Base-by-base conservation (phyloP, 192 early-diverging fungal genomes). In the Oehlia diaphana region DNA sequence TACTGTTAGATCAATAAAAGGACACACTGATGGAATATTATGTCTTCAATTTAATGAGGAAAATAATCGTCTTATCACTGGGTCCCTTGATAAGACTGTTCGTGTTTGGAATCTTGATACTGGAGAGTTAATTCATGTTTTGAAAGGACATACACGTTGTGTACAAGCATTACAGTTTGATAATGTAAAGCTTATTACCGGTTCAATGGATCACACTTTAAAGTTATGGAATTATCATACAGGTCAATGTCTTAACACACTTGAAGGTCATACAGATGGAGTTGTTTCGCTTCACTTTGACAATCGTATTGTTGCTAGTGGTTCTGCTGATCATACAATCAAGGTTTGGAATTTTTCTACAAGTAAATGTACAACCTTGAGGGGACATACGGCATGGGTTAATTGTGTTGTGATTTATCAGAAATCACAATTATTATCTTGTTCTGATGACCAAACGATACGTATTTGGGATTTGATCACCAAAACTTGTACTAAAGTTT, bases 81-180 rank as follows among this genome's bases (percentile, higher is more conserved):
- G 95, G 42, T 96, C 94, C 8, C 95, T 95, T 80, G 97, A 98
- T 81, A 88, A 91, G 81, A 94, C 94, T 2, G 88, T 95, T 67
- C 90, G 93, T 44, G 91, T 96, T 33, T 97, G 96, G 96, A 91
- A 98, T 81, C 82, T 93, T 2, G 92, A 96, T 70, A 94, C 95
- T 0, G 91, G 94, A n/a, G 91, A 92, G 79, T 88, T 92, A 65
- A 85, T 97, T 23, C 90, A 91, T 33, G 88, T 91, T 9, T 87
- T 98, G 2, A 88, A 84, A 1, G 97, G 97, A n/a, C 97, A 98
- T 83, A 92, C 91, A 2, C 87, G 92, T 62, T 92, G 93, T 67
- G 93, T 99, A 4, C 91, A 94, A 14, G 94, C 94, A 0, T 85
- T 98, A 4, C 95, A 99, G 75, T 96, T 98, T 83, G 98, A 99